Base-by-base conservation (phyloP, 306 rosid genomes). In the Pueraria montana region DNA sequence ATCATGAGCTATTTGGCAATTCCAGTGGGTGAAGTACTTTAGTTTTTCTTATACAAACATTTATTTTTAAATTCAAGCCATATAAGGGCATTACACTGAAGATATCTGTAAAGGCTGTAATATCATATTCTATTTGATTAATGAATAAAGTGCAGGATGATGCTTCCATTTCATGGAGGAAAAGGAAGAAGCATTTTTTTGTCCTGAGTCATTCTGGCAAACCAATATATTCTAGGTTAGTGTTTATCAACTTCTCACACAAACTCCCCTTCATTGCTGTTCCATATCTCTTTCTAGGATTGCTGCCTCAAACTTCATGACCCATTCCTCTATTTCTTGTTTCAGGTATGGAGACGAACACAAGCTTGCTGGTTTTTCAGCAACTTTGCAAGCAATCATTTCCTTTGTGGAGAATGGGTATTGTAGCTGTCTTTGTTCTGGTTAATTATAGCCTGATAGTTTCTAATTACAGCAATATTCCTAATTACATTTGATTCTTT, bases 331-430 rank as follows among this genome's bases (percentile, higher is more conserved):
- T 74, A 24, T 84, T 72, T 69, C 55, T 74, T 78, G 38, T 78
- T 80, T 85, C 68, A 95, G 98, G 88, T 90, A 95, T 30, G 98
- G 98, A 45, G 98, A 95, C 64, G 98, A 93, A 78, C 93, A 95
- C 92, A 95, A 91, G 84, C 95, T 95, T 86, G 97, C 98, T 46
- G 98, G 98, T 83, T 95, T 95, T 89, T 93, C 97, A 27, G 98
- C 98, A 72, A 95, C 97, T 78, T 88, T 95, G 88, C 98, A 95
- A 86, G 98, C 98, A 50, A 95, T 95, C 69, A 95, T 95, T 85
- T 95, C 98, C 86, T 95, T 93, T 52, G 97, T 93, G 66, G 97
- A 95, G 88, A 90, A 91, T 76, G 97, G 98, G 98, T 93, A 90
- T 73, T 70, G 14, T 77, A 14, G 55, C 46, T 85, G 75, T 48